Percentiles rank a stretch among this genome's conserved stretches.
These are phyloP conservation scores for Hsuehochloa calcarea DNA, from an alignment of 176 grass and related monocot genomes.

Conservation along the genomic window DNA sequence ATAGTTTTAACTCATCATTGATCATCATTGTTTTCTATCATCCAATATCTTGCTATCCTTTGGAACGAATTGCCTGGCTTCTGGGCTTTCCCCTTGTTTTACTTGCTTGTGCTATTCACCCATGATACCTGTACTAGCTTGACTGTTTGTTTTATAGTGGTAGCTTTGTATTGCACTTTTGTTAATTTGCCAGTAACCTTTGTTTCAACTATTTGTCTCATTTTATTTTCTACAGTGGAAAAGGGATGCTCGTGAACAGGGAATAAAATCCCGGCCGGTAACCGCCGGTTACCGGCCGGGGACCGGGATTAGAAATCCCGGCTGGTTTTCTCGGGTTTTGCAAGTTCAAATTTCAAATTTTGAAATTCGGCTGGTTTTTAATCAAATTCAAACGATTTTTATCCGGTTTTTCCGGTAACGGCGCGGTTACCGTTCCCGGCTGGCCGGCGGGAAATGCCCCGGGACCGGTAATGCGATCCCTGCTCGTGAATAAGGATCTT, in stretches of 20 bases:
- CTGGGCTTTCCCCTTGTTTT: neutral
- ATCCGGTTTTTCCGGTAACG: too few relatives aligned
- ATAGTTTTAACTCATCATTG: neutral
- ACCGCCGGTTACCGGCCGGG: too few relatives aligned
- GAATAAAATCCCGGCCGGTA: too few relatives aligned
- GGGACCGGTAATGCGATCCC: too few relatives aligned
- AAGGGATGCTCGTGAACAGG: neutral
- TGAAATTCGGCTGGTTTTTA: too few relatives aligned
- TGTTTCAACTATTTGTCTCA: neutral
- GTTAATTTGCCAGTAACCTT: neutral
- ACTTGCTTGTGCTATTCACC: neutral
- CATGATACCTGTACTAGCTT: neutral
- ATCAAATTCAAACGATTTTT: too few relatives aligned
- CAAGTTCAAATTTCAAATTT: too few relatives aligned
- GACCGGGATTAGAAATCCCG: too few relatives aligned
- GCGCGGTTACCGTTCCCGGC: too few relatives aligned
- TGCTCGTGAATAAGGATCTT: conserved; percentile 19
- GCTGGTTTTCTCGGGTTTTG: too few relatives aligned
- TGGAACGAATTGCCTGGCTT: neutral
- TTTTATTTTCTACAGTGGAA: conserved; percentile 11
- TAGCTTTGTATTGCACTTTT: neutral
- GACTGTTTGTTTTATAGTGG: neutral
- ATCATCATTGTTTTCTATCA: neutral
- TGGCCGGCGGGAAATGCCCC: too few relatives aligned
- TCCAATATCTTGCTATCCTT: neutral